Evolutionary conservation across 257 asterid genomes (phyloP), one percentile per base, ranked within the genome.

Genomic region (Plantago ovata): DNA sequence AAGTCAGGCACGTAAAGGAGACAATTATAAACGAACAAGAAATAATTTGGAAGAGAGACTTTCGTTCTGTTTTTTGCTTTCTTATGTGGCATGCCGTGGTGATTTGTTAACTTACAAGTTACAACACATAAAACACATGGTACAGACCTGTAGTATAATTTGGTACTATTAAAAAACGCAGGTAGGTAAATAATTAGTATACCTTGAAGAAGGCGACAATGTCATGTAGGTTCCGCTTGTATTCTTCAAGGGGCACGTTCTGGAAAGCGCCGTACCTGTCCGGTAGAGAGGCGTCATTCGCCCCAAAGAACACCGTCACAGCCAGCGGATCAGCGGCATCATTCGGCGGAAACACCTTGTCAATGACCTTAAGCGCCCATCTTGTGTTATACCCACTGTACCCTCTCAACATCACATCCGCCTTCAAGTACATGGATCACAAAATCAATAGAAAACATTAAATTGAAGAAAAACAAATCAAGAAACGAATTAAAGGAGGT

Each of bases 221-320:
- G 63, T 91, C 75, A 56, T 51, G 72, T 40, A 92, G 86, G 60
- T 92, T 92, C 21, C 24, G 70, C 76, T 69, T 69, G 75, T 79
- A 92, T 76, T 91, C 96, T 13, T 81, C 81, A 51, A 85, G 13
- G 2, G 98, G 97, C 63, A 92, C 97, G 85, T 84, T 90, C 24
- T 85, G 96, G 51, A 77, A 84, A 15, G 64, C 75, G 40, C 77
- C 56, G 63, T 38, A 76, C 40, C 91, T 69, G 57, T 88, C 95
- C 0, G 91, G 82, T 22, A 88, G 73, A 56, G 61, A 59, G 1
- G 98, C 98, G 69, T 92, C 98, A 53, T 92, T 92, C 1, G 98
- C 98, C 44, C 98, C 97, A 68, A 92, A 84, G 73, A 92, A 92
- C 73, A 92, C 91, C 62, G 94, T 81, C 69, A 82, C 88, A 4